These are phyloP conservation scores for Nasturtium officinale DNA, from an alignment of 345 rosid genomes.

Conservation along the genomic window DNA sequence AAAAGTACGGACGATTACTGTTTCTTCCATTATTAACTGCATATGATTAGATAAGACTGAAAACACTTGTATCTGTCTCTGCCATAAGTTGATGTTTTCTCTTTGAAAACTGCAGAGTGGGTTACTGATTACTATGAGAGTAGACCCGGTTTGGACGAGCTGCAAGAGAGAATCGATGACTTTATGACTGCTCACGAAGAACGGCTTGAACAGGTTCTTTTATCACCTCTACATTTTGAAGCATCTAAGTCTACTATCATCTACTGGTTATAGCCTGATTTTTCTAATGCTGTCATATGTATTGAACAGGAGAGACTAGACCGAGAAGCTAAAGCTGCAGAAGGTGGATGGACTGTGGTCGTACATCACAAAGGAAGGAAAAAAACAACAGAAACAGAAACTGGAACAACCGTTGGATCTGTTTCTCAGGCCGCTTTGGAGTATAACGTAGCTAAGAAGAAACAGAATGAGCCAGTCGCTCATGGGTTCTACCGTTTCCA, in stretches of 20 bases:
- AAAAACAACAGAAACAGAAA: constrained; percentile 75
- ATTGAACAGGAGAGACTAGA: constrained; percentile 68
- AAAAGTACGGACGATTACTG: constrained; percentile 53
- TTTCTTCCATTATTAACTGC: constrained; percentile 18
- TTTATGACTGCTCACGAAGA: constrained; percentile 73
- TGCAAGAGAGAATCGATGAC: constrained; percentile 81
- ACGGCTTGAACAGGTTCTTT: constrained; percentile 70
- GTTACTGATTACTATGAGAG: constrained; percentile 64
- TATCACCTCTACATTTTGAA: constrained; percentile 1
- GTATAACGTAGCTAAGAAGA: constrained; percentile 68
- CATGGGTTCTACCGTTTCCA: constrained; percentile 90
- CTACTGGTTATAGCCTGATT: neutral
- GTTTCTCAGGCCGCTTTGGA: constrained; percentile 70
- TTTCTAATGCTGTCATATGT: neutral
- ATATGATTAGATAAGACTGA: neutral
- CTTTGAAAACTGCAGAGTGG: constrained; percentile 65
- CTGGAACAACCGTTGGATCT: constrained; percentile 82
- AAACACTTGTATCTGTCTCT: constrained; percentile 5
- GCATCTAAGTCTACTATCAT: neutral
- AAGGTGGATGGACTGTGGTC: constrained; percentile 98
- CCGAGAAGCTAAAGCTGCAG: constrained; percentile 80
- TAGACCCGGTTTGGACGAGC: constrained; percentile 73
- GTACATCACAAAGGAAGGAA: constrained; percentile 95
- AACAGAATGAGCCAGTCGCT: constrained; percentile 59
- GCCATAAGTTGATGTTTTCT: constrained; percentile 2